Conservation (phyloP, 768 basidiomycete species). For the Leccinum ochraceum region DNA sequence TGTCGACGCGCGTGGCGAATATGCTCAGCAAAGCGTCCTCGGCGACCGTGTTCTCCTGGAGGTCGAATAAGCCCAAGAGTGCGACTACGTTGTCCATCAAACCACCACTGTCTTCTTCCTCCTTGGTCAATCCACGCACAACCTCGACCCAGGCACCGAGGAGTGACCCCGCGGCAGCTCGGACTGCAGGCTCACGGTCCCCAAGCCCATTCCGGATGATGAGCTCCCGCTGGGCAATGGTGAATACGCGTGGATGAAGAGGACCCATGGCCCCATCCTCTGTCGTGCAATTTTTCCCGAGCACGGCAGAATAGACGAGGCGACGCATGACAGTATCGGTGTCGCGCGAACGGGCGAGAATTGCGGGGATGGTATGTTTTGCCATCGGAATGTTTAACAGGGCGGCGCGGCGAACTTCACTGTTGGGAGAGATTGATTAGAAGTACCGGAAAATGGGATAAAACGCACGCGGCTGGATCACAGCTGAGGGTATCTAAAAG, state of each 20-base stretch:
- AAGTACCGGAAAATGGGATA: background rate
- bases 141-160: slow-evolving; percentile 76
- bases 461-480: slow-evolving; percentile 74
- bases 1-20: slow-evolving; percentile 63
- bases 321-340: slow-evolving; percentile 74
- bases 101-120: slow-evolving; percentile 41
- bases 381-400: slow-evolving; percentile 70
- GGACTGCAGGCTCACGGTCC: slow-evolving; percentile 77
- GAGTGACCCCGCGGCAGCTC: slow-evolving; percentile 69
- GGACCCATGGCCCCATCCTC: slow-evolving; percentile 45
- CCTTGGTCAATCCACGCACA: slow-evolving; percentile 36
- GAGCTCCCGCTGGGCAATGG: slow-evolving; percentile 71
- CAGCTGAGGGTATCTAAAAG: slow-evolving; percentile 65
- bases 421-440: slow-evolving; percentile 30
- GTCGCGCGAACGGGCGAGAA: slow-evolving; percentile 81
- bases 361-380: slow-evolving; percentile 53
- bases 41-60: slow-evolving; percentile 58
- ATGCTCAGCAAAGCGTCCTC: slow-evolving; percentile 75
- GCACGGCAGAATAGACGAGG: slow-evolving; percentile 63
- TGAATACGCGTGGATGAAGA: slow-evolving; percentile 65
- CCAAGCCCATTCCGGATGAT: slow-evolving; percentile 83
- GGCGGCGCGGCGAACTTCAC: slow-evolving; percentile 84
- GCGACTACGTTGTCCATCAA: slow-evolving; percentile 41
- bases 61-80: slow-evolving; percentile 60
- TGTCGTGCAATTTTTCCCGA: slow-evolving; percentile 44